Conservation (phyloP, 2,329 filamentous ascomycete genomes). For the Coleophoma cylindrospora region DNA sequence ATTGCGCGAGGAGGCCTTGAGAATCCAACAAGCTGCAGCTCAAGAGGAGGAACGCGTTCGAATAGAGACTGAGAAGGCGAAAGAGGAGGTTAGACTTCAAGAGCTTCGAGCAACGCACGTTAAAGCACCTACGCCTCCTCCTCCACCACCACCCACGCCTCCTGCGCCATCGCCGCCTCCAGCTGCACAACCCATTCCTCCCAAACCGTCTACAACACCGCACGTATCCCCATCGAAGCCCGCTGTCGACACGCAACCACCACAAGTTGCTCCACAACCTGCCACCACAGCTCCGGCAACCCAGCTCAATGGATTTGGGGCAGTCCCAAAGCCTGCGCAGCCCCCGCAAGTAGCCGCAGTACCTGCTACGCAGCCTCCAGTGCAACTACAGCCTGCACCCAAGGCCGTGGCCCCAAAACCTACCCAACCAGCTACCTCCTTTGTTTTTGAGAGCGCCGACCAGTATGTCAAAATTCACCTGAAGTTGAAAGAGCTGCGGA, state of each 20-base stretch:
- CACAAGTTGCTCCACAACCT: not conserved
- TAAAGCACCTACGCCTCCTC: slow-evolving; percentile 12
- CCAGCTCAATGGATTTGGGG: not conserved
- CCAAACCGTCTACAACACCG: not conserved
- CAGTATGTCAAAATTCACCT: slow-evolving; percentile 56
- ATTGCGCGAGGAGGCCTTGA: slow-evolving; percentile 33
- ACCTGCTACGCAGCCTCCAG: not conserved
- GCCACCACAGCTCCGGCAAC: not conserved
- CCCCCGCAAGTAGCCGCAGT: not conserved
- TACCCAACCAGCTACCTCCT: not conserved
- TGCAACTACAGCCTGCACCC: not conserved
- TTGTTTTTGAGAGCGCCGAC: slow-evolving; percentile 28
- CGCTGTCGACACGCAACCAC: not conserved
- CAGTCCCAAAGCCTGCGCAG: not conserved
- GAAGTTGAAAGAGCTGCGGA: slow-evolving; percentile 56
- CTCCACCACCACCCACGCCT: slow-evolving; percentile 7
- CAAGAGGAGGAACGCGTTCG: slow-evolving; percentile 18
- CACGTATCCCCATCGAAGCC: not conserved
- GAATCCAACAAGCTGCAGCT: slow-evolving; percentile 9
- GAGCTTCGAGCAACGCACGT: slow-evolving; percentile 32
- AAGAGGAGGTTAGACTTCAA: slow-evolving; percentile 45
- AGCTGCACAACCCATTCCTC: not conserved
- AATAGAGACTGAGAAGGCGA: slow-evolving; percentile 38
- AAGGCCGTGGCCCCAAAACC: not conserved
- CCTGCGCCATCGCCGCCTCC: slow-evolving; percentile 2